Conservation (phyloP, 176 grass and related monocot species). For the Oryza longistaminata region DNA sequence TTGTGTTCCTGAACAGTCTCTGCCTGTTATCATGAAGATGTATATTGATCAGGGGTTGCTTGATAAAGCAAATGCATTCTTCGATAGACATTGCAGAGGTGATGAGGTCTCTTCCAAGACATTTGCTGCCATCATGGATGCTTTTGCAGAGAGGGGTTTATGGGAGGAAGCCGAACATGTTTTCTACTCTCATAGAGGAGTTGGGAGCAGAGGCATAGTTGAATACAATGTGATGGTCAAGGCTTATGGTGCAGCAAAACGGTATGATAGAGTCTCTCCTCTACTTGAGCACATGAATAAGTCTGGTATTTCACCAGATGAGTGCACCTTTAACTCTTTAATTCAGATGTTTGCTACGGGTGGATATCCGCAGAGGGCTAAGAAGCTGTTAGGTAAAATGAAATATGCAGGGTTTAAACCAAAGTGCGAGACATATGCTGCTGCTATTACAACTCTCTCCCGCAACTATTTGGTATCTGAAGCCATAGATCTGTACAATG, state of each 20-base stretch:
- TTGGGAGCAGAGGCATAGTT: slow-evolving; percentile 42
- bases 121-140: slow-evolving; percentile 65
- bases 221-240: slow-evolving; percentile 82
- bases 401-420: slow-evolving; percentile 59
- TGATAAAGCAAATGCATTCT: slow-evolving; percentile 54
- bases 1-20: slow-evolving; percentile 52
- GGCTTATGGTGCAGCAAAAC: slow-evolving; percentile 63
- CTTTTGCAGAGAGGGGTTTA: slow-evolving; percentile 53
- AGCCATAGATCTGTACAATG: slow-evolving; percentile 53
- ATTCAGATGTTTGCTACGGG: slow-evolving; percentile 77
- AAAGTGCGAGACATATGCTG: slow-evolving; percentile 61
- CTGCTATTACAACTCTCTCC: slow-evolving; percentile 59
- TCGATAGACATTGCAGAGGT: slow-evolving; percentile 55
- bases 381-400: slow-evolving; percentile 58
- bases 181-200: slow-evolving; percentile 45
- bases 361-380: slow-evolving; percentile 55
- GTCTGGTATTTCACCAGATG: slow-evolving; percentile 52
- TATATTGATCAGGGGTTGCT: slow-evolving; percentile 69
- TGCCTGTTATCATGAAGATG: slow-evolving; percentile 73
- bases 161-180: slow-evolving; percentile 69
- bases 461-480: slow-evolving; percentile 50
- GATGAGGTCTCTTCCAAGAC: slow-evolving; percentile 57
- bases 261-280: slow-evolving; percentile 61
- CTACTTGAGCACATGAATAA: slow-evolving; percentile 60
- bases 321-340: slow-evolving; percentile 71